Evolutionary conservation across 306 rosid species (phyloP).

Genomic region (Alnus glutinosa): DNA sequence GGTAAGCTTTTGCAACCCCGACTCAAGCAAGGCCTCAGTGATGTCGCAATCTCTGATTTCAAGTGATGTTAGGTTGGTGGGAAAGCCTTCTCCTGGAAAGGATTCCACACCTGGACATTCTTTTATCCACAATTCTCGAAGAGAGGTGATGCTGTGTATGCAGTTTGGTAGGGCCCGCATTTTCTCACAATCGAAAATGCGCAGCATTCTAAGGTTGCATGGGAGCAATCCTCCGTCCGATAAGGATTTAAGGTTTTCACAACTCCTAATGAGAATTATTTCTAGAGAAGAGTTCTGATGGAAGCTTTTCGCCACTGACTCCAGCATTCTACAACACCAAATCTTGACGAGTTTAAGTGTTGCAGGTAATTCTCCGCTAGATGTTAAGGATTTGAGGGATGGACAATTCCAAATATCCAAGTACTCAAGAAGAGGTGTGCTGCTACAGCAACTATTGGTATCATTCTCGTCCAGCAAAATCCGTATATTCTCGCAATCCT

Average conservation of each 20-base stretch:
- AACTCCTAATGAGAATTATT: accelerated
- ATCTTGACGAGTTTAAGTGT: background rate
- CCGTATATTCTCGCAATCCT: background rate
- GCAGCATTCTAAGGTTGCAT: background rate
- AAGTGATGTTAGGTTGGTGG: constrained; percentile 25
- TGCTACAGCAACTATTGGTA: background rate
- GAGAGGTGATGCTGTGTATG: constrained; percentile 18
- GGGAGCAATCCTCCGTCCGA: background rate
- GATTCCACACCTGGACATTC: background rate
- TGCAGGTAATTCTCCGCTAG: background rate
- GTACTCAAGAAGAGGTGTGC: background rate
- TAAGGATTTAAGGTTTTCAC: background rate
- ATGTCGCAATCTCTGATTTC: background rate
- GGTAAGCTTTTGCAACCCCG: constrained; percentile 24
- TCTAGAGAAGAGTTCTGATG: background rate
- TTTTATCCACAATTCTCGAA: background rate
- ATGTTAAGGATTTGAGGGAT: background rate
- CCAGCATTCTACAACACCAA: background rate
- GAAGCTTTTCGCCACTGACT: constrained; percentile 14
- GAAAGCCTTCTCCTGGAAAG: constrained; percentile 19
- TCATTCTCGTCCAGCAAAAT: background rate
- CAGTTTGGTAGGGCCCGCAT: no score
- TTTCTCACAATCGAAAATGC: accelerated
- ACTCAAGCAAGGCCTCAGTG: constrained; percentile 8
- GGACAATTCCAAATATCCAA: background rate